Conservation (phyloP, 148 eudicot species). For the Salicornia ramosissima region DNA sequence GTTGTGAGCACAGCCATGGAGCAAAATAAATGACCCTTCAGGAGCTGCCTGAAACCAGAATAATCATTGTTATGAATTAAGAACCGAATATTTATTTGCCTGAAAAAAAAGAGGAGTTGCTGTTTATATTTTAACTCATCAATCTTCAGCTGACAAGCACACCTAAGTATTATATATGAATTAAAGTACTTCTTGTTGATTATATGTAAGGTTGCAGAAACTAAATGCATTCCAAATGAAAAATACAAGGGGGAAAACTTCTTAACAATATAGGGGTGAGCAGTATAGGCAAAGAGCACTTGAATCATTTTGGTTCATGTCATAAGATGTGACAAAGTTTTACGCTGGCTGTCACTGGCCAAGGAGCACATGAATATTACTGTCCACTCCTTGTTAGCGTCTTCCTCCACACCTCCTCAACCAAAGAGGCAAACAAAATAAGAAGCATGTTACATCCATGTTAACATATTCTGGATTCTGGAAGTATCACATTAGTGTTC, state of each 20-base stretch:
- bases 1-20: conserved; percentile 98
- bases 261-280: background rate
- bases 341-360: no score
- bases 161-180: background rate
- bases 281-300: no score
- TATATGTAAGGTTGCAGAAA: no score
- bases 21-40: conserved; percentile 86
- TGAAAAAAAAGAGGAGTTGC: no score
- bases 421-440: background rate
- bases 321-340: no score
- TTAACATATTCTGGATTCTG: background rate
- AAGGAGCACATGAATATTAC: no score
- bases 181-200: background rate
- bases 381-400: no score
- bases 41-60: conserved; percentile 72
- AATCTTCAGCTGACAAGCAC: background rate
- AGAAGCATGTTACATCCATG: background rate
- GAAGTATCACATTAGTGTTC: background rate
- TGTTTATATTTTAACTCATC: background rate
- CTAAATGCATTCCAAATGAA: background rate
- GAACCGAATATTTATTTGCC: background rate
- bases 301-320: no score
- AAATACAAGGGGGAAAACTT: background rate
- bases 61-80: background rate
- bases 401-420: background rate